Evolutionary conservation across 192 early-diverging fungal genomes (phyloP), one percentile per base, ranked within the genome.

Genomic region (Geosiphon pyriformis): DNA sequence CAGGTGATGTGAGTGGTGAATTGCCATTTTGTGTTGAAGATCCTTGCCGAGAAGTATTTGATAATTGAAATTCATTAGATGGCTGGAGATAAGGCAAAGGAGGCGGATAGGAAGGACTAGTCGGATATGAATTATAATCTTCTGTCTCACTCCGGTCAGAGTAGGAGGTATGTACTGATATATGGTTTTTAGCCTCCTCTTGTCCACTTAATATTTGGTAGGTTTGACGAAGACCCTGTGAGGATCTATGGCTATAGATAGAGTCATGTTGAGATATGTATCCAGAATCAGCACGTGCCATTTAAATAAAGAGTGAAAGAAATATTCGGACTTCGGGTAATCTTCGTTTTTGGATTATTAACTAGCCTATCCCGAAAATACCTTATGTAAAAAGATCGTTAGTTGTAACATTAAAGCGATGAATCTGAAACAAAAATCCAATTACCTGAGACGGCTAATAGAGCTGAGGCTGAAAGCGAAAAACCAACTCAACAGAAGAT

Each of bases 251-350:
- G 26, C 60, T 42, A 47, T 46, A 47, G 10, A 61, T 49, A n/a
- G 59, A 61, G 46, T 26, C 35, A 26, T 11, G 31, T 30, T 35
- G n/a, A 48, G 37, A 47, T 33, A 61, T 29, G 30, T 61, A 61
- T 15, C 59, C 59, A 2, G 59, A 61, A 27, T 61, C 60, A 3
- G 30, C 60, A 25, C 60, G 60, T 61, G 60, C 27, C 60, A 61
- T 61, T 42, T 34, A n/a, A n/a, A n/a, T n/a, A n/a, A n/a, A n/a
- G n/a, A n/a, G n/a, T n/a, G n/a, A n/a, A n/a, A n/a, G n/a, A n/a
- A n/a, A n/a, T n/a, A n/a, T n/a, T n/a, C n/a, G n/a, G n/a, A n/a
- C n/a, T n/a, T n/a, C n/a, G n/a, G n/a, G n/a, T n/a, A n/a, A n/a
- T n/a, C n/a, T n/a, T n/a, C n/a, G n/a, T n/a, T n/a, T n/a, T n/a